Evolutionary conservation across 1,139 yeast species (phyloP).

Genomic region (Scheffersomyces parashehatae): DNA sequence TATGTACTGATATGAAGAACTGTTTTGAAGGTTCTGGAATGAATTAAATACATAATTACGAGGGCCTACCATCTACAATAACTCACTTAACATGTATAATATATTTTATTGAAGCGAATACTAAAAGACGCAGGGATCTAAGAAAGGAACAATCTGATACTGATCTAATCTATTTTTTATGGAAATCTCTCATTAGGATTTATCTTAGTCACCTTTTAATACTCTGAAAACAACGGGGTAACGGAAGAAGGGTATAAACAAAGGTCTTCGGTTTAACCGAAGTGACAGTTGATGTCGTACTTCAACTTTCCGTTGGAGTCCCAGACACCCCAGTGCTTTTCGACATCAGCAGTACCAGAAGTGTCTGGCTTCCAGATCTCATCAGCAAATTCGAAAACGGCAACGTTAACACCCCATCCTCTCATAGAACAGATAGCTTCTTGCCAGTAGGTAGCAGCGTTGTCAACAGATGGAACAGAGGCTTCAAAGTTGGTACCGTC

Average conservation of each 20-base stretch:
- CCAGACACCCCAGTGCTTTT: slow-evolving; percentile 92
- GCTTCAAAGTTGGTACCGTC: slow-evolving; percentile 72
- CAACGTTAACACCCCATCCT: slow-evolving; percentile 92
- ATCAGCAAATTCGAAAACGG: slow-evolving; percentile 91
- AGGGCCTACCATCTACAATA: too few species aligned
- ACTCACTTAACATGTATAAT: too few species aligned
- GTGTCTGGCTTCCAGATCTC: slow-evolving; percentile 95
- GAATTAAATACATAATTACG: too few species aligned
- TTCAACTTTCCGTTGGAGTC: slow-evolving; percentile 56
- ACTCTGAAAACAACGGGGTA: too few species aligned
- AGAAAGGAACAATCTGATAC: too few species aligned
- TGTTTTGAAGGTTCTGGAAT: too few species aligned
- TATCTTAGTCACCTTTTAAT: too few species aligned
- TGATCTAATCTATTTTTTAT: too few species aligned
- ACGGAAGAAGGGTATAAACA: slow-evolving; percentile 3
- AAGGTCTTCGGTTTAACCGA: slow-evolving; percentile 14
- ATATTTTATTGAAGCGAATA: too few species aligned
- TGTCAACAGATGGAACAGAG: slow-evolving; percentile 65
- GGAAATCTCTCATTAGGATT: too few species aligned
- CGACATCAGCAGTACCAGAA: slow-evolving; percentile 82
- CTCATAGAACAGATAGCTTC: slow-evolving; percentile 88
- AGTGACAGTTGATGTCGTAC: slow-evolving; percentile 60
- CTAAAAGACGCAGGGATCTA: too few species aligned
- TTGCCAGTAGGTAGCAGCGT: slow-evolving; percentile 82
- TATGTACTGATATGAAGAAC: too few species aligned